Evolutionary conservation across 2,329 filamentous ascomycete species (phyloP).

Genomic region (Neofusicoccum kwambonambiense): DNA sequence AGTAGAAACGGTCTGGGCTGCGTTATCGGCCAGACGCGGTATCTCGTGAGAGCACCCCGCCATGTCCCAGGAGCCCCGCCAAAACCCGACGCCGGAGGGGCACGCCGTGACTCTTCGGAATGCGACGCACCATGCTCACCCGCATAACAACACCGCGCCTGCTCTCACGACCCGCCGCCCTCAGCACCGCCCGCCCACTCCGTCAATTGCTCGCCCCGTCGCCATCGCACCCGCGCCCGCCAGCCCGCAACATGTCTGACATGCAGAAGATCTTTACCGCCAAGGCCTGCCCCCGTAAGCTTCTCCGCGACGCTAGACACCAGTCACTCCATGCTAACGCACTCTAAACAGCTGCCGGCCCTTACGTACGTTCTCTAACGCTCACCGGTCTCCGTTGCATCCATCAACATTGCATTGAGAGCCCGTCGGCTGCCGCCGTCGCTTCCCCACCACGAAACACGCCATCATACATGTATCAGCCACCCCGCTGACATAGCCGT

Average conservation of each 20-base stretch:
- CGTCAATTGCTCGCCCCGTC: conserved; percentile 1
- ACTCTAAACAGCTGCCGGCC: conserved; percentile 37
- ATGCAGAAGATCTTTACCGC: conserved; percentile 45
- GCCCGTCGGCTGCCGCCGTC: neutral
- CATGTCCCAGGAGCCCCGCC: neutral
- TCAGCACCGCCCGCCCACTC: neutral
- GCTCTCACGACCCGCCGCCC: neutral
- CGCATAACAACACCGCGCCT: conserved; percentile 8
- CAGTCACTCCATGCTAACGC: conserved; percentile 19
- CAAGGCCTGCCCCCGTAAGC: conserved; percentile 45
- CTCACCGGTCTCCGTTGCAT: neutral
- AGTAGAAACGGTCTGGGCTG: neutral
- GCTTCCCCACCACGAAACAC: neutral
- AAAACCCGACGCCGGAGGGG: neutral
- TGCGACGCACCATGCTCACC: neutral
- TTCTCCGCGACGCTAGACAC: neutral
- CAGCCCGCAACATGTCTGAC: conserved; percentile 38
- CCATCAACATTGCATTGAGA: neutral
- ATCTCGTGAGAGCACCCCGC: neutral
- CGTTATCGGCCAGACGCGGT: neutral
- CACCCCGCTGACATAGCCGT: conserved; percentile 11
- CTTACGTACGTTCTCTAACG: conserved; percentile 39
- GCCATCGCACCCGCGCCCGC: neutral
- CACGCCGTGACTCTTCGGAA: neutral
- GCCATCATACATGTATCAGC: neutral